A percentile compares a stretch with the other conserved stretches of the same genome.
Evolutionary conservation across 345 rosid genomes (phyloP).

Genomic region (Eucalyptus erythrocorys): DNA sequence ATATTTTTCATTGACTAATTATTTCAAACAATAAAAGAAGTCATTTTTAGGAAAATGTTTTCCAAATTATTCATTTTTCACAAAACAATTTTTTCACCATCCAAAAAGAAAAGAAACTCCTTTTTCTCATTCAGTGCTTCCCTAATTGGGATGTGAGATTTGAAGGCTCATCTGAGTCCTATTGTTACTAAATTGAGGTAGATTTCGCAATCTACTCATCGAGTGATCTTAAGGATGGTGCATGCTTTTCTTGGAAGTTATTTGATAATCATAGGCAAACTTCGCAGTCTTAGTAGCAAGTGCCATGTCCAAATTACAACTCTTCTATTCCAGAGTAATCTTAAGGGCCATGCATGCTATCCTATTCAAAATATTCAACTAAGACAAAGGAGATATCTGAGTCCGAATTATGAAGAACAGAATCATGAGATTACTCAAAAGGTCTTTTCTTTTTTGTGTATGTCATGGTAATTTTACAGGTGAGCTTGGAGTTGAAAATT

Average conservation of each 20-base stretch:
- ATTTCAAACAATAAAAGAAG: no score
- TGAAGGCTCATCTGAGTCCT: background rate
- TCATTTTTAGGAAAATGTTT: no score
- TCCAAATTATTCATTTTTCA: no score
- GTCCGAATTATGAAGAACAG: background rate
- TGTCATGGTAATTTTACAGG: background rate
- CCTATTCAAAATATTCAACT: background rate
- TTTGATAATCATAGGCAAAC: background rate
- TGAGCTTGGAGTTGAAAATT: background rate
- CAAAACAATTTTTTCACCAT: rapidly evolving
- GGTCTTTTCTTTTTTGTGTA: background rate
- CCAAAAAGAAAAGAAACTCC: background rate
- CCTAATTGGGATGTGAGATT: background rate
- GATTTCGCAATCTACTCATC: background rate
- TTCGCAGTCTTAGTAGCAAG: background rate
- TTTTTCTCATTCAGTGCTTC: background rate
- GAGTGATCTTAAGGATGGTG: background rate
- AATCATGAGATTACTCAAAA: background rate
- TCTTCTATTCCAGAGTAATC: background rate
- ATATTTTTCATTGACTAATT: no score
- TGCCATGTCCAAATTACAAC: background rate
- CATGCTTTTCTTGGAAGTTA: background rate
- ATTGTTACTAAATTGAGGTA: background rate
- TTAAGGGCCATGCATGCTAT: background rate
- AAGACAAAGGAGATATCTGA: background rate